Base-by-base conservation (phyloP, 2,329 filamentous ascomycete genomes). In the Biscogniauxia marginata region DNA sequence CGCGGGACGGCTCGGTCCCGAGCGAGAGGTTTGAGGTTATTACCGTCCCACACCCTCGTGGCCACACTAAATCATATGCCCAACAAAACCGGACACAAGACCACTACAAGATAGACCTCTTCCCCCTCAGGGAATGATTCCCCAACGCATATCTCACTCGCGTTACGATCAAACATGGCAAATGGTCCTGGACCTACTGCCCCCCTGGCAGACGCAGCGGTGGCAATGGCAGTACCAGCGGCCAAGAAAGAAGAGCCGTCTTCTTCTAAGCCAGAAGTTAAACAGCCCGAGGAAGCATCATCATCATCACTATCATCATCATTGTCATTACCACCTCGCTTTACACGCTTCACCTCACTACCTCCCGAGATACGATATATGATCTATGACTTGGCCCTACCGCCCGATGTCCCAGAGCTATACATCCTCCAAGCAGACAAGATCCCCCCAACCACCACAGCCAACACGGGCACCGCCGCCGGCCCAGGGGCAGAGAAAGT, bases 331-430 rank as follows among this genome's bases (percentile, higher is more conserved):
- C 8, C 16, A 34, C 43, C 49, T 39, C 49, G 20, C n/a, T 65
- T 61, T 16, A 23, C 11, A 21, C 34, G 24, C 20, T 64, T 65
- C 52, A 53, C 11, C 25, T 25, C 9, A 7, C 49, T 65, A 1
- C 59, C 62, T 24, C 30, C 49, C 2, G 60, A 65, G 52, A 49
- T 65, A n/a, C 55, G 63, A 18, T 21, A 49, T 7, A 50, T 63
- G 19, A 61, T 65, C 30, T 64, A 60, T 60, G 50, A 53, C 21
- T 49, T 52, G 13, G 52, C 60, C 4, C 24, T 59, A 3, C 51
- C 57, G 13, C 7, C 16, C 6, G 51, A 53, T 1, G 53, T 57
- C n/a, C 54, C 58, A 2, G 60, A 63, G 39, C n/a, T 64, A 16
- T 45, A 58, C 24, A 51, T 59, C n/a, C 43, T 61, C 34, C 53